Base-by-base conservation (phyloP, 352 stramenopile genomes). In the Pythium dissimile region DNA sequence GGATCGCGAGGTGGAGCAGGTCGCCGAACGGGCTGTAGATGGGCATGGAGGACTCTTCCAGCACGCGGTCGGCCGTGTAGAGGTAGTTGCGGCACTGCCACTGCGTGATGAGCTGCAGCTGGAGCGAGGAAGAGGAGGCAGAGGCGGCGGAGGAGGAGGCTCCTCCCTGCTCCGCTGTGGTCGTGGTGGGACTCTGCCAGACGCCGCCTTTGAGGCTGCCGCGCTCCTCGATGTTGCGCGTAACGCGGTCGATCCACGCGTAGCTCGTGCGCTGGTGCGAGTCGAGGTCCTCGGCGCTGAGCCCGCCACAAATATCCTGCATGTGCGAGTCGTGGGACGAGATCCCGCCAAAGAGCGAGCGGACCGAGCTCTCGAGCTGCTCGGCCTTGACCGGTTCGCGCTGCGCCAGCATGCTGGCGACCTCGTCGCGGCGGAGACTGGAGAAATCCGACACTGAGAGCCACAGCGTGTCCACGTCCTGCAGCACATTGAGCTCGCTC, bases 1-100 rank as follows among this genome's bases (percentile, higher is more conserved):
- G 76, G 46, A 83, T 86, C 45, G 69, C 73, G n/a, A 83, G 62
- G 56, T 86, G 73, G 11, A 86, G 61, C 20, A 84, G 52, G 28
- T 86, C 76, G 16, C 70, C 54, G 23, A 75, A 78, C 15, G 76
- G 72, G n/a, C 59, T 73, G 66, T 84, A 86, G 24, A 71, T 69
- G 16, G 71, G 66, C 73, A 86, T 84, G 49, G 73, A 83, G 41
- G 73, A 80, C 61, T 86, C 76, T 50, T 86, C 76, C 13, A 84
- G 47, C 23, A 86, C 48, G 13, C 69, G 65, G 47, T 83, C 73
- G 15, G 76, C 72, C 11, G 73, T 84, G 64, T 83, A 86, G 41
- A 63, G 47, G 64, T 84, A 86, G 49, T 77, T 75, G 23, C 75
- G 71, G 66, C 75, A 86, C 50, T 71, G 71, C 75, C 75, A 86